Conservation (phyloP, 495 filamentous ascomycete genomes). For the Hypomontagnella monticulosa region DNA sequence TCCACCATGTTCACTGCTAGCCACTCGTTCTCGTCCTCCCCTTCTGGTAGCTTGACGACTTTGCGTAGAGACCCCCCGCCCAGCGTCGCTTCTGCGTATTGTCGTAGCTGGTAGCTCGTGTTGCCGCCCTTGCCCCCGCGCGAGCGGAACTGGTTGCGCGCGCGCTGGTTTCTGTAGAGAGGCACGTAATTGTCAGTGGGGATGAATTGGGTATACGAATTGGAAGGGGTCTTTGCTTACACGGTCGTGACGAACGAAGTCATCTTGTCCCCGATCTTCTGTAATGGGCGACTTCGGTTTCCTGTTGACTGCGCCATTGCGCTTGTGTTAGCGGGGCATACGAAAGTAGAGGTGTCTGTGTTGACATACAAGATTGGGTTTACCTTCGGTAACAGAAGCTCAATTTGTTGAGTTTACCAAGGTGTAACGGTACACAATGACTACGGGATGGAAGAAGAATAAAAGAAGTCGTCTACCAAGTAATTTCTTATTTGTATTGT, state of each 20-base stretch:
- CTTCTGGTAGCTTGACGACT: slow-evolving; percentile 95
- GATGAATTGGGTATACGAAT: neutral
- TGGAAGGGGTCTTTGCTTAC: slow-evolving; percentile 45
- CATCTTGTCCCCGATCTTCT: slow-evolving; percentile 49
- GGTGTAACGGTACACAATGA: too few relatives aligned
- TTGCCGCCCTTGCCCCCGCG: slow-evolving; percentile 87
- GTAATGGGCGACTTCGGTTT: slow-evolving; percentile 17
- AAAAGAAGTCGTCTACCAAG: too few relatives aligned
- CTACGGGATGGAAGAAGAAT: too few relatives aligned
- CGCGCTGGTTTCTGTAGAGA: slow-evolving; percentile 82
- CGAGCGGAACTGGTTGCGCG: slow-evolving; percentile 89
- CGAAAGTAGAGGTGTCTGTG: too few relatives aligned
- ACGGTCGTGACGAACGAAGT: slow-evolving; percentile 63
- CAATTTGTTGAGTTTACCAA: too few relatives aligned
- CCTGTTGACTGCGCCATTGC: slow-evolving; percentile 39
- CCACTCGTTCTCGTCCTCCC: slow-evolving; percentile 98
- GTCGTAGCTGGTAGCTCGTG: slow-evolving; percentile 93
- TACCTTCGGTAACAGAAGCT: too few relatives aligned
- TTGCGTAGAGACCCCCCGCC: slow-evolving; percentile 95
- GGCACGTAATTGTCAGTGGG: slow-evolving; percentile 15
- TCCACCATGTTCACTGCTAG: slow-evolving; percentile 98
- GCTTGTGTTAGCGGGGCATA: slow-evolving; percentile 32
- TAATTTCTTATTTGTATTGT: neutral
- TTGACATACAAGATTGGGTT: too few relatives aligned
- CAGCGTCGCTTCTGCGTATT: slow-evolving; percentile 96